Conservation (phyloP, 1,284 basidiomycete species). For the Moesziomyces aphidis region DNA sequence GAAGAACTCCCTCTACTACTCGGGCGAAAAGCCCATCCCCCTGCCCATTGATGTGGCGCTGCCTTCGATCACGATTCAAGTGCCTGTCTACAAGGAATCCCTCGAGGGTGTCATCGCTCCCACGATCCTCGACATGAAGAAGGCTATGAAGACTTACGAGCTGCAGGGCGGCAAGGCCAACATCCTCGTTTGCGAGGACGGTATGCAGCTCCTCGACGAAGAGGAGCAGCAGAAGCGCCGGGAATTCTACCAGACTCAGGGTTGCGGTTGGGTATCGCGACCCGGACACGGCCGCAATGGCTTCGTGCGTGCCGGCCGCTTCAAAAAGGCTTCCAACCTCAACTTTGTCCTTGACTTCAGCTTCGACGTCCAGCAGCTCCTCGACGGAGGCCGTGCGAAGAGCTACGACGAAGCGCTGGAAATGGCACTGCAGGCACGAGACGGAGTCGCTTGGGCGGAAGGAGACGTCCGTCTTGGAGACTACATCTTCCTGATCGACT, state of each 20-base stretch:
- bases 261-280: constrained; percentile 84
- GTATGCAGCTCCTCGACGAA: constrained; percentile 74
- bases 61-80: constrained; percentile 80
- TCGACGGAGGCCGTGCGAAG: constrained; percentile 68
- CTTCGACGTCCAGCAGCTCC: constrained; percentile 79
- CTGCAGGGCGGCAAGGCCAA: constrained; percentile 81
- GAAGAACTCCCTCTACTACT: constrained; percentile 69
- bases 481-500: constrained; percentile 70
- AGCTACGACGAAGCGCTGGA: constrained; percentile 35
- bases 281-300: constrained; percentile 78
- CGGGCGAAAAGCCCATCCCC: constrained; percentile 71
- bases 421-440: constrained; percentile 70
- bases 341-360: constrained; percentile 89
- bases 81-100: constrained; percentile 80
- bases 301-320: too few species aligned
- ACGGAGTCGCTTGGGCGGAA: constrained; percentile 66
- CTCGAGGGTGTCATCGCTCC: constrained; percentile 72
- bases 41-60: constrained; percentile 77
- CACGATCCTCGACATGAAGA: constrained; percentile 82
- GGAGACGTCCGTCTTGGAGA: constrained; percentile 49
- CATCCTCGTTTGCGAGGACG: constrained; percentile 83
- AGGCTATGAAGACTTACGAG: constrained; percentile 88
- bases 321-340: too few species aligned
- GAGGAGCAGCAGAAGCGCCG: constrained; percentile 77
- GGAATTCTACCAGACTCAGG: constrained; percentile 78